A percentile compares a stretch with the other conserved stretches of the same genome.
Conservation (phyloP, 371 early-diverging fungal genomes). For the Mucor velutinosus region DNA sequence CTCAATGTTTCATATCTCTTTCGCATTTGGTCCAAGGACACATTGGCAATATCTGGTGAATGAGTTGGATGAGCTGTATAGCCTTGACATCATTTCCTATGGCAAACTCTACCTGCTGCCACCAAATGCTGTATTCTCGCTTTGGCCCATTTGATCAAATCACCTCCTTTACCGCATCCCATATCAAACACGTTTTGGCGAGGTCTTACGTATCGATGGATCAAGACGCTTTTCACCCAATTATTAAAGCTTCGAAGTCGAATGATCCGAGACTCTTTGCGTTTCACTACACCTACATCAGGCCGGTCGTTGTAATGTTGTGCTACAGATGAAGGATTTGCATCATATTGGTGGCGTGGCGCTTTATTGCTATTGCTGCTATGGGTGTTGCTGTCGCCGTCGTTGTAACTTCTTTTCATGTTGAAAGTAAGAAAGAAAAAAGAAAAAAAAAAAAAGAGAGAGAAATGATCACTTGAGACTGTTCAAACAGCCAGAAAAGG, state of each 20-base stretch:
- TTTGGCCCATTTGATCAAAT: constrained; percentile 90
- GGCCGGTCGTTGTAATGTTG: constrained; percentile 94
- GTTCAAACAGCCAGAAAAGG: background rate
- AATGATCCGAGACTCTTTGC: constrained; percentile 84
- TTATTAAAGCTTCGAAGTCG: constrained; percentile 93
- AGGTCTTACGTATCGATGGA: constrained; percentile 65
- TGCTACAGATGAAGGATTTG: constrained; percentile 60
- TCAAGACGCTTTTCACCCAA: constrained; percentile 93
- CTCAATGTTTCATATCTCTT: constrained; percentile 69
- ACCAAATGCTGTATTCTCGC: constrained; percentile 73
- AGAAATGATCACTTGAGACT: background rate
- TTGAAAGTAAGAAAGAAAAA: background rate
- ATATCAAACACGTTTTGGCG: constrained; percentile 83
- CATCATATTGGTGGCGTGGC: constrained; percentile 4
- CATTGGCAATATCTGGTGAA: constrained; percentile 86
- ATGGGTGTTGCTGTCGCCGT: background rate
- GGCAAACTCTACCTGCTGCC: constrained; percentile 70
- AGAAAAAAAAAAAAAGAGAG: constrained; percentile 10
- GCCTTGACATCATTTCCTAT: background rate
- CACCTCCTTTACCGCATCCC: constrained; percentile 99
- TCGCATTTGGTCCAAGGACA: constrained; percentile 90
- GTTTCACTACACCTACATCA: constrained; percentile 71
- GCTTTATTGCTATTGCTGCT: background rate
- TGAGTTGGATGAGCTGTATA: background rate
- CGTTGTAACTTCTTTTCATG: constrained; percentile 13